Evolutionary conservation across 352 stramenopile species (phyloP).

Genomic region (Thalassiosira hispida): DNA sequence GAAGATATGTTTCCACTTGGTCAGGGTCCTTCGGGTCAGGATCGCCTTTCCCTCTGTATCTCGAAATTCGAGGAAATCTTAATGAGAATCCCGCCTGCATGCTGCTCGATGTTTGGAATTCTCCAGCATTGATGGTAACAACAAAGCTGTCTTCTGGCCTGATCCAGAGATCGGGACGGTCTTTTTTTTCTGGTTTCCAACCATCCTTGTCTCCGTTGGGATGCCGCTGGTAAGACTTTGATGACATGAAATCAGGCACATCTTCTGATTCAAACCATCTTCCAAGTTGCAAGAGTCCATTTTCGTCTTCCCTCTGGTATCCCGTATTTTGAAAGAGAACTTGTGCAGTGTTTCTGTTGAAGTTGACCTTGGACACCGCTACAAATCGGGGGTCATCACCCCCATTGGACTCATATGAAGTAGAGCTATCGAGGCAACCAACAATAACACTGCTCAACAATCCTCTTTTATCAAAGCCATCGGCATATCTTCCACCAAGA

Average conservation of each 20-base stretch:
- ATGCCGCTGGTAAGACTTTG: constrained; percentile 66
- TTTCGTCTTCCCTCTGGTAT: constrained; percentile 51
- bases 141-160: constrained; percentile 79
- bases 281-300: constrained; percentile 56
- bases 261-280: constrained; percentile 75
- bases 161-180: constrained; percentile 83
- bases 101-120: constrained; percentile 58
- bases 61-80: constrained; percentile 76
- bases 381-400: constrained; percentile 59
- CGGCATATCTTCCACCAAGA: constrained; percentile 73
- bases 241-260: constrained; percentile 75
- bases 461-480: constrained; percentile 60
- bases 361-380: constrained; percentile 58
- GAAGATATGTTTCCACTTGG: constrained; percentile 52
- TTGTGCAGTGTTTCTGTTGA: constrained; percentile 57
- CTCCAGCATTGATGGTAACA: constrained; percentile 69
- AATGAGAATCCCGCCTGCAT: constrained; percentile 74
- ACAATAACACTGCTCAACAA: constrained; percentile 68
- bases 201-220: constrained; percentile 55
- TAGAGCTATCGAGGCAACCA: constrained; percentile 66
- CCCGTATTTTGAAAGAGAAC: constrained; percentile 55
- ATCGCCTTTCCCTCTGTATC: constrained; percentile 56
- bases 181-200: constrained; percentile 66
- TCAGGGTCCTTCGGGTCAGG: constrained; percentile 62
- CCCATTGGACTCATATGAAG: no score